Percentiles rank a stretch among this genome's conserved stretches.
Conservation (phyloP, 768 basidiomycete genomes). For the Psilocybe cyanescens region DNA sequence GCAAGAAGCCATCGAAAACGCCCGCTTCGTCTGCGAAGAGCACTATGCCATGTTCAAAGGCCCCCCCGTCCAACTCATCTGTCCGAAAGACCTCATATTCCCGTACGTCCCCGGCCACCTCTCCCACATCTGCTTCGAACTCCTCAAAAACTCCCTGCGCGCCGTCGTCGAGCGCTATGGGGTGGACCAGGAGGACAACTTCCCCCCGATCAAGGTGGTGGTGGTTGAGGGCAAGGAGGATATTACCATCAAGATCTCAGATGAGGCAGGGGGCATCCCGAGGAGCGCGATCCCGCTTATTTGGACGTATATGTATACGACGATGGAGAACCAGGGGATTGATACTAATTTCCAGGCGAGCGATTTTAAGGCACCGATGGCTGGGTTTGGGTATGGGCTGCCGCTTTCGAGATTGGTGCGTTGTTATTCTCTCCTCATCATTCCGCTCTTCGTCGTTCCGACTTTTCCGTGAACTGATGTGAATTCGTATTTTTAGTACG, state of each 20-base stretch:
- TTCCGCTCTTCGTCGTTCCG: too few relatives aligned
- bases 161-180: slow-evolving; percentile 97
- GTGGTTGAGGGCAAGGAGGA: slow-evolving; percentile 98
- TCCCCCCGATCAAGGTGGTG: slow-evolving; percentile 91
- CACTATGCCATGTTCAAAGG: slow-evolving; percentile 96
- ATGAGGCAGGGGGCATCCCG: slow-evolving; percentile 96
- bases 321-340: slow-evolving; percentile 76
- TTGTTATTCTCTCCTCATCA: too few relatives aligned
- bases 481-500: slow-evolving; percentile 52
- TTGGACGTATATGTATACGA: slow-evolving; percentile 99
- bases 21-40: slow-evolving; percentile 92
- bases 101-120: slow-evolving; percentile 97
- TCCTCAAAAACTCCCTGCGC: slow-evolving; percentile 96
- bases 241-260: slow-evolving; percentile 98
- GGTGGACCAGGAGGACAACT: slow-evolving; percentile 73
- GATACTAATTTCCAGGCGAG: slow-evolving; percentile 81
- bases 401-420: slow-evolving; percentile 76
- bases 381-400: slow-evolving; percentile 93
- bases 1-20: slow-evolving; percentile 98
- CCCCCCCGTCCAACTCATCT: slow-evolving; percentile 95
- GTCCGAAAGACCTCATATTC: slow-evolving; percentile 84
- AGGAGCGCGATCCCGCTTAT: slow-evolving; percentile 89
- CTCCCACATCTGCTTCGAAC: slow-evolving; percentile 95
- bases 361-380: slow-evolving; percentile 98
- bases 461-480: too few relatives aligned